Evolutionary conservation across 2,329 filamentous ascomycete genomes (phyloP).

Genomic region (Aspergillus fischeri): DNA sequence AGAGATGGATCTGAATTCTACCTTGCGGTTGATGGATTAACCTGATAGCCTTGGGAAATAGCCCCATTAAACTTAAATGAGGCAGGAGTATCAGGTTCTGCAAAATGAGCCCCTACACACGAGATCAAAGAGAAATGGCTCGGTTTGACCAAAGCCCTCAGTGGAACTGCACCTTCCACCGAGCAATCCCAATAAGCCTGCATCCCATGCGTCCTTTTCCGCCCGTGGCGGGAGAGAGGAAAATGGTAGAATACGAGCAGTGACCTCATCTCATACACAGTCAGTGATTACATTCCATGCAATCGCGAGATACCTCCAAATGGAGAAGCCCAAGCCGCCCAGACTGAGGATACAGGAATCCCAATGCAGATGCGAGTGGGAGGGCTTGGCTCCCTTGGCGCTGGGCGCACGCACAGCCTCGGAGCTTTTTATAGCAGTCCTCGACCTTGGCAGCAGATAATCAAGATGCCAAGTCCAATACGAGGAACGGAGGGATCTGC

Average conservation of each 20-base stretch:
- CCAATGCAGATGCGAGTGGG: not conserved
- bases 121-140: not conserved
- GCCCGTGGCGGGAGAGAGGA: too few species aligned
- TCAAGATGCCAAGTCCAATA: not conserved
- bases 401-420: not conserved
- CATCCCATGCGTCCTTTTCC: not conserved
- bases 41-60: too few species aligned
- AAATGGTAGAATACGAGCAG: not conserved
- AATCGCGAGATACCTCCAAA: not conserved
- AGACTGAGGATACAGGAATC: not conserved
- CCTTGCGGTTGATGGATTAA: not conserved
- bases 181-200: not conserved
- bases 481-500: not conserved
- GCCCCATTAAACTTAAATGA: too few species aligned
- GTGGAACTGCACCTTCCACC: not conserved
- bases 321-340: not conserved
- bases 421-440: not conserved
- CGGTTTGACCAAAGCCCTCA: not conserved
- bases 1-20: not conserved
- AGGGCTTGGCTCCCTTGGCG: not conserved
- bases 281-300: not conserved
- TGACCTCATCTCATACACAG: not conserved
- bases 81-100: not conserved
- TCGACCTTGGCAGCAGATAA: not conserved
- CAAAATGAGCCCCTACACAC: not conserved